Conservation (phyloP, 2,329 filamentous ascomycete genomes). For the Mycosphaerelloides madeirae region DNA sequence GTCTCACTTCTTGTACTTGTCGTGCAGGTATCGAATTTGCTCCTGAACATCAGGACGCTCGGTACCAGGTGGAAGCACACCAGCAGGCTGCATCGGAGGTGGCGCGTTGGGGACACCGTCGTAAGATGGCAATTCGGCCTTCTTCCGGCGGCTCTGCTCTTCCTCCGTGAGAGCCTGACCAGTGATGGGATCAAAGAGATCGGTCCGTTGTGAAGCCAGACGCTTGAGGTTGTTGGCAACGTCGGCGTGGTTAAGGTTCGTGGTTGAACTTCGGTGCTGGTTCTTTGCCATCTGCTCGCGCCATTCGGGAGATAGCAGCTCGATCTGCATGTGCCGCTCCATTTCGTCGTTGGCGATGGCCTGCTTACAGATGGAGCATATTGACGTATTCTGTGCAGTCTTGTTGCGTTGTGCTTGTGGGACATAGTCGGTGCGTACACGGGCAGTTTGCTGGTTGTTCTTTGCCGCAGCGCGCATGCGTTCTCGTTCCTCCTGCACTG, state of each 20-base stretch:
- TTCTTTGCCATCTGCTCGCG: slow-evolving; percentile 91
- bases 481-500: slow-evolving; percentile 40
- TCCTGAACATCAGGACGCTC: slow-evolving; percentile 52
- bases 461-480: slow-evolving; percentile 68
- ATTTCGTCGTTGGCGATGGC: slow-evolving; percentile 82
- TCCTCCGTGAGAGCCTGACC: slow-evolving; percentile 61
- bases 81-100: slow-evolving; percentile 43
- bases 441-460: slow-evolving; percentile 53
- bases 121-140: slow-evolving; percentile 61
- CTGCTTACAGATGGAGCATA: slow-evolving; percentile 92
- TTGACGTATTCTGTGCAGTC: slow-evolving; percentile 54
- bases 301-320: slow-evolving; percentile 89
- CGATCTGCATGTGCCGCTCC: slow-evolving; percentile 90
- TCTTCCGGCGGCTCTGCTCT: slow-evolving; percentile 59
- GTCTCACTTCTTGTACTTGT: slow-evolving; percentile 24
- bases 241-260: slow-evolving; percentile 79
- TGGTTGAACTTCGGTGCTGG: slow-evolving; percentile 76
- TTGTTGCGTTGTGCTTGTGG: slow-evolving; percentile 65
- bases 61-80: slow-evolving; percentile 36
- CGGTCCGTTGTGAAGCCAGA: slow-evolving; percentile 80
- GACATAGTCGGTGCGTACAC: slow-evolving; percentile 90
- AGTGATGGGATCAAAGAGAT: slow-evolving; percentile 74
- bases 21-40: slow-evolving; percentile 32
- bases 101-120: slow-evolving; percentile 58
- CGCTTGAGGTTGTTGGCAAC: slow-evolving; percentile 93